Evolutionary conservation across 176 grass and related monocot species (phyloP).

Genomic region (Aegilops sharonensis): DNA sequence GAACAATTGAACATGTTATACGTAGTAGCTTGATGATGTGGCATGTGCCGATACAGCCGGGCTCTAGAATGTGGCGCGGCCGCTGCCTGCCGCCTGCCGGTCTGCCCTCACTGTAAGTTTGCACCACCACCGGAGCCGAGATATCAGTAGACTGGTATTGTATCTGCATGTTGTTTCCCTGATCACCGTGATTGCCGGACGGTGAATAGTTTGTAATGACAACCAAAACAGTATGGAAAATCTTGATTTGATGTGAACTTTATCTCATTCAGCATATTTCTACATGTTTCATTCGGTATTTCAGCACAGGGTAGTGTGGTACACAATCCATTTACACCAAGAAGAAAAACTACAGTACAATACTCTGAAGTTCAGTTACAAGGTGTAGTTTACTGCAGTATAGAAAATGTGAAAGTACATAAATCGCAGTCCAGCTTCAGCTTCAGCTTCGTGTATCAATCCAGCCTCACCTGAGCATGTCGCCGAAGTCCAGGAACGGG

Average conservation of each 20-base stretch:
- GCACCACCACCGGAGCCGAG: not conserved
- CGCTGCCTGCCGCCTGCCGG: not conserved
- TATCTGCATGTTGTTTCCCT: conserved; percentile 33
- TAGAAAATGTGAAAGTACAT: not conserved
- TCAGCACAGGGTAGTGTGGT: not conserved
- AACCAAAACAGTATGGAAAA: not conserved
- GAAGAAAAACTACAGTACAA: not conserved
- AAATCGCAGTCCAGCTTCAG: not conserved
- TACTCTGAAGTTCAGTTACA: not conserved
- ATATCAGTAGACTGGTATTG: conserved; percentile 8
- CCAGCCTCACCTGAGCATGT: conserved; percentile 60
- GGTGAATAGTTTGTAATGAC: conserved; percentile 1
- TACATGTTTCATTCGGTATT: not conserved
- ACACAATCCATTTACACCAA: not conserved
- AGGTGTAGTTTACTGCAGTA: not conserved
- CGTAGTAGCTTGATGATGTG: conserved; percentile 23
- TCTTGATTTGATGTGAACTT: conserved; percentile 5
- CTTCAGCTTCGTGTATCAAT: not conserved
- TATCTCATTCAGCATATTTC: not conserved
- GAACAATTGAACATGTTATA: conserved; percentile 16
- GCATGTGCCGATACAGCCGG: not conserved
- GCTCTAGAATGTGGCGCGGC: not conserved
- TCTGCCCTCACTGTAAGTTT: not conserved
- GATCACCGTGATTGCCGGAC: not conserved
- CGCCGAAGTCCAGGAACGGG: conserved; percentile 35